These are phyloP conservation scores for Apiosordaria backusii DNA, from an alignment of 495 filamentous ascomycete species.

Conservation along the genomic window DNA sequence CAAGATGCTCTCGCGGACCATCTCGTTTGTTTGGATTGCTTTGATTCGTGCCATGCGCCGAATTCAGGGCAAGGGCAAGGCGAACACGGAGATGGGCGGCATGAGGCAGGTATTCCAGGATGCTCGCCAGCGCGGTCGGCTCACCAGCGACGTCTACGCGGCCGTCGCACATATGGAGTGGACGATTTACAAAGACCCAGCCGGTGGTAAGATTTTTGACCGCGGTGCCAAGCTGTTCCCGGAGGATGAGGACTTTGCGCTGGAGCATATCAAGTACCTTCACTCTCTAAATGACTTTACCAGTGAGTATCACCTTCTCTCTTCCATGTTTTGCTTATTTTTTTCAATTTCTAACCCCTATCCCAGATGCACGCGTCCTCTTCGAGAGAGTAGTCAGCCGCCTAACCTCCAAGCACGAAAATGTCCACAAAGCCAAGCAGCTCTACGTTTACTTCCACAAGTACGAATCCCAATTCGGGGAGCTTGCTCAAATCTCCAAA, in stretches of 20 bases:
- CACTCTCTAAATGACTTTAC: slow-evolving; percentile 86
- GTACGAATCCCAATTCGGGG: slow-evolving; percentile 92
- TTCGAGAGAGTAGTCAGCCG: slow-evolving; percentile 89
- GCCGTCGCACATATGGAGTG: slow-evolving; percentile 90
- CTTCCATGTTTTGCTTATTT: not conserved
- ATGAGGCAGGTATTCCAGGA: slow-evolving; percentile 83
- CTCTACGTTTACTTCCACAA: slow-evolving; percentile 88
- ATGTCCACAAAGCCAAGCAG: slow-evolving; percentile 69
- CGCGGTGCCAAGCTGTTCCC: slow-evolving; percentile 88
- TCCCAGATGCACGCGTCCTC: slow-evolving; percentile 82
- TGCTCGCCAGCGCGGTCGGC: slow-evolving; percentile 75
- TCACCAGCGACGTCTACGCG: slow-evolving; percentile 91
- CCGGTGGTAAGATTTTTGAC: slow-evolving; percentile 92
- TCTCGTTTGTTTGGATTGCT: slow-evolving; percentile 92
- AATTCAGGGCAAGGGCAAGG: slow-evolving; percentile 79
- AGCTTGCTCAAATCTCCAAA: slow-evolving; percentile 81
- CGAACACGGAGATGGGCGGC: slow-evolving; percentile 64
- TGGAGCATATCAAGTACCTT: slow-evolving; percentile 93
- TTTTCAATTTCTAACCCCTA: not conserved
- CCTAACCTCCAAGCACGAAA: slow-evolving; percentile 68
- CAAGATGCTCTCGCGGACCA: slow-evolving; percentile 65
- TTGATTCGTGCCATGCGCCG: slow-evolving; percentile 91
- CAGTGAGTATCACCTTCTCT: slow-evolving; percentile 57
- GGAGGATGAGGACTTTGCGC: slow-evolving; percentile 82
- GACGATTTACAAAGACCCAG: slow-evolving; percentile 88